Evolutionary conservation across 345 rosid species (phyloP).

Genomic region (Salix dunnii): DNA sequence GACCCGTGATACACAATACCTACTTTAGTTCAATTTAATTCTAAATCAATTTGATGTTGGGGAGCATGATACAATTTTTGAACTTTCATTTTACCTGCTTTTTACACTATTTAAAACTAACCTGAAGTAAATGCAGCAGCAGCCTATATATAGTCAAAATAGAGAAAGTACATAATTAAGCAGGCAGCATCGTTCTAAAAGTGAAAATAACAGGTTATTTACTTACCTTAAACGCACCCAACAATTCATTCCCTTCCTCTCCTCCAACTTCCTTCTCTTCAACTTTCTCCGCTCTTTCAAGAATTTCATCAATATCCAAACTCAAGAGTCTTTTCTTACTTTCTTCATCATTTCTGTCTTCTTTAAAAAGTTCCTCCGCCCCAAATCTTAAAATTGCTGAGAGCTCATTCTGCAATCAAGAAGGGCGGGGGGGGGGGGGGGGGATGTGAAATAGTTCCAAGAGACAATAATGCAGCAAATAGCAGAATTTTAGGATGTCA

Average conservation of each 20-base stretch:
- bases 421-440: no score
- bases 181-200: not conserved
- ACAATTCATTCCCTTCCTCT: slow-evolving; percentile 69
- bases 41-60: not conserved
- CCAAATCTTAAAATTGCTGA: slow-evolving; percentile 98
- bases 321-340: slow-evolving; percentile 81
- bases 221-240: slow-evolving; percentile 96
- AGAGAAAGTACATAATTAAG: not conserved
- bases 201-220: not conserved
- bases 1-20: not conserved
- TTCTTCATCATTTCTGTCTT: slow-evolving; percentile 94
- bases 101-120: not conserved
- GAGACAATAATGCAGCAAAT: not conserved
- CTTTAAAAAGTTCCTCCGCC: slow-evolving; percentile 97
- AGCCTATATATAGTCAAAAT: not conserved
- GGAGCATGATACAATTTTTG: no score
- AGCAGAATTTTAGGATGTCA: not conserved
- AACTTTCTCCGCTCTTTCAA: slow-evolving; percentile 97
- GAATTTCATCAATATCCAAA: slow-evolving; percentile 97
- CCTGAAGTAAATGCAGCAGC: not conserved
- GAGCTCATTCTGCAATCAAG: slow-evolving; percentile 72
- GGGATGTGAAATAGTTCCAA: not conserved
- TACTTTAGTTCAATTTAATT: no score
- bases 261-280: slow-evolving; percentile 66
- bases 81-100: no score